These are phyloP conservation scores for Cystofilobasidium macerans DNA, from an alignment of 768 basidiomycete species.

Conservation along the genomic window DNA sequence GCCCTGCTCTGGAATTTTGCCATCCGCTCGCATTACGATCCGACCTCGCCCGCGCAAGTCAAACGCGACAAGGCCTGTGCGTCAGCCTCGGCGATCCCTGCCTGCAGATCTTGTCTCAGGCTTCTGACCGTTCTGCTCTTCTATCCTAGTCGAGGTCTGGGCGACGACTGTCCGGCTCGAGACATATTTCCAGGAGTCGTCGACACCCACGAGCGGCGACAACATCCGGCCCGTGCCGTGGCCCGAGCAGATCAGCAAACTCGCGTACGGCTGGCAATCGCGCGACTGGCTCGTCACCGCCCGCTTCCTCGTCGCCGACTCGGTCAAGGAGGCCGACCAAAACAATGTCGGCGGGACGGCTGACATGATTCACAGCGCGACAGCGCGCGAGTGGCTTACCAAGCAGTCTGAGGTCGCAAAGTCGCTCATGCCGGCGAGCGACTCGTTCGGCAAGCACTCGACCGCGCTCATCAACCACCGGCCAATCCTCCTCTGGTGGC, in stretches of 20 bases:
- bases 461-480: conserved; percentile 17
- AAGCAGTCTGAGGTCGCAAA: conserved; percentile 14
- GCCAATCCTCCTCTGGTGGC: conserved; percentile 18
- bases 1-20: conserved; percentile 20
- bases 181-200: not conserved
- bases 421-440: not conserved
- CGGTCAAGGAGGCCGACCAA: conserved; percentile 2
- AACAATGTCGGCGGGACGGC: not conserved
- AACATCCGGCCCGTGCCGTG: not conserved
- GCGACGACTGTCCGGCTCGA: conserved; percentile 1
- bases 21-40: conserved; percentile 8
- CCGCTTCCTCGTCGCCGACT: conserved; percentile 15
- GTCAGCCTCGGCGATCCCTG: not conserved
- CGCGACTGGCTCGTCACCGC: conserved; percentile 18
- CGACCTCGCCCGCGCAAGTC: not conserved
- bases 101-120: not conserved
- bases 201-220: not conserved
- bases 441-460: conserved; percentile 1
- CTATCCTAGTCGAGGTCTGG: conserved; percentile 16
- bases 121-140: not conserved
- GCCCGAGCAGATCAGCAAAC: conserved; percentile 11
- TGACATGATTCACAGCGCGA: conserved; percentile 5
- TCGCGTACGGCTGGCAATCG: conserved; percentile 19
- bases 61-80: conserved; percentile 8
- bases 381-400: conserved; percentile 19